Base-by-base conservation (phyloP, 352 stramenopile species). In the Phytophthora crassamura region DNA sequence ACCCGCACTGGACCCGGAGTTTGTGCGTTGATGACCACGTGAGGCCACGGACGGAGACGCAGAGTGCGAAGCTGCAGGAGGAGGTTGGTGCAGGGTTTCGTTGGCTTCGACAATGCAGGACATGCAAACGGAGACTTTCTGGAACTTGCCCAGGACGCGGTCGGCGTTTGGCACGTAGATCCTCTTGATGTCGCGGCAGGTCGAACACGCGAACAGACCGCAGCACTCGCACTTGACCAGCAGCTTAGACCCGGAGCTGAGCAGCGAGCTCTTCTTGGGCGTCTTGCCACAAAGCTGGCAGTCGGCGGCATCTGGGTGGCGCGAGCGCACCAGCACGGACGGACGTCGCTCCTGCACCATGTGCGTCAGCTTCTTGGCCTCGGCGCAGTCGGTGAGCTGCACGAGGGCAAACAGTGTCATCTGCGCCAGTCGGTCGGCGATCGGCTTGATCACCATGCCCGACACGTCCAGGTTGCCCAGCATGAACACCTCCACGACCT, bases 401-500 rank as follows among this genome's bases (percentile, higher is more conserved):
- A 76, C 66, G 28, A 84, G 64, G 32, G 61, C 59, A 39, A 88
- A 78, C 38, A 85, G 41, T 22, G 64, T 72, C 32, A 73, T 69
- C 14, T 74, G 54, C 11, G 69, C 64, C 16, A 85, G 45, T 32
- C 72, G 67, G 20, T 76, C 51, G 0, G 63, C 70, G 34, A 88
- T 67, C 0, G 70, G 67, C 2, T 59, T 61, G 45, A 78, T 67
- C n/a, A 85, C 67, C 15, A 76, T 74, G 6, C 76, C 74, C 0
- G 67, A 64, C 10, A 82, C 55, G 20, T 75, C 65, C 25, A 82
- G 16, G 12, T 77, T 74, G 14, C 76, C 78, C 11, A 78, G 67
- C 75, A 83, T 81, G 49, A 85, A 88, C 36, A 88, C 75, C 30
- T 88, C 73, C 11, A 88, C 63, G 22, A 81, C 51, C 25, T 74